Base-by-base conservation (phyloP, 2,329 filamentous ascomycete genomes). In the Beauveria asiatica region DNA sequence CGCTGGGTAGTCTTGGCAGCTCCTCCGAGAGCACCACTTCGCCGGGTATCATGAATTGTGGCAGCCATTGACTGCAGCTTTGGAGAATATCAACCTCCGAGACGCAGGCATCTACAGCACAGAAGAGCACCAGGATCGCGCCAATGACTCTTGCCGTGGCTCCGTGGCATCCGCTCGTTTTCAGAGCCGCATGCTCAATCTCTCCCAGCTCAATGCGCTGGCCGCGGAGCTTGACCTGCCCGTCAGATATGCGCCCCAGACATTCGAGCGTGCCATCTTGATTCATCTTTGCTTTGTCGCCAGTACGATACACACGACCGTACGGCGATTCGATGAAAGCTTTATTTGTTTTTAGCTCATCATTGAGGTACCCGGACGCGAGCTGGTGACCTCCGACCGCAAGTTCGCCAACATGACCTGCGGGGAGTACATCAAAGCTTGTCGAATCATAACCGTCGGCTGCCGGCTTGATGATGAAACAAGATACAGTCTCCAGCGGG, bases 201-300 rank as follows among this genome's bases (percentile, higher is more conserved):
- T 92, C 90, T 0, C 89, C 89, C 5, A 94, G 81, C 68, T 94
- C 89, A 55, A 95, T 82, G 53, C 91, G 81, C 72, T 96, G 92
- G 1, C 92, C 92, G 57, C 91, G 83, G 8, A 96, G 78, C 72
- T 96, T 96, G 55, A 96, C 86, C 71, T 97, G 92, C 0, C 90
- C 91, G 54, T 84, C 83, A 2, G 83, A 82, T 13, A 96, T 86
- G 11, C 92, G 86, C 0, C 92, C 92, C 39, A 92, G 79, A 67
- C 90, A 95, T 70, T 96, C 89, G n/a, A 97, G 78, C 0, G 80
- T 83, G 1, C 91, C 90, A 62, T 88, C 79, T 0, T 78, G 65
- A 2, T 81, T 79, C 53, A 96, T 79, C 23, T 83, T 81, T 5
- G 89, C 92, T 68, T 88, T 90, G 72, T 97, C 92, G 0, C 92